Conservation (phyloP, 2,329 filamentous ascomycete species). For the Nigrospora sphaerica region DNA sequence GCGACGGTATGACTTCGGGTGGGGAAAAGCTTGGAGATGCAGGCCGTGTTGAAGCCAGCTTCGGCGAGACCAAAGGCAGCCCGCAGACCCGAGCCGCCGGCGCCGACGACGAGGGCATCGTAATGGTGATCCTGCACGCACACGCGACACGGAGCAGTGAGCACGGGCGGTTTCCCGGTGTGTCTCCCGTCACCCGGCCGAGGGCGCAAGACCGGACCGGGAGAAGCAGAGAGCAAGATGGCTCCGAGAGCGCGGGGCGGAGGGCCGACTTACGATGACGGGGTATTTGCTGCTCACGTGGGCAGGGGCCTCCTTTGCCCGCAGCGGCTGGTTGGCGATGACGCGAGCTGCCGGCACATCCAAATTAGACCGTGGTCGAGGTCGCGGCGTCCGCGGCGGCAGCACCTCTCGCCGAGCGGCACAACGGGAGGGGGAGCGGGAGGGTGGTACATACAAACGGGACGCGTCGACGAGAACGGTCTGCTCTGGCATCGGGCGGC, state of each 20-base stretch:
- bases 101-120: conserved; percentile 90
- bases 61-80: conserved; percentile 81
- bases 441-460: conserved; percentile 55
- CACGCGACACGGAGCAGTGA: too few species aligned
- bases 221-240: neutral
- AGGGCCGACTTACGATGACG: conserved; percentile 65
- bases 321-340: conserved; percentile 76
- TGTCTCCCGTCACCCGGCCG: too few species aligned
- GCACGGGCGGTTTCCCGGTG: too few species aligned
- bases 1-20: conserved; percentile 82
- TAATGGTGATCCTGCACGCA: conserved; percentile 80
- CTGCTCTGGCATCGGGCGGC: conserved; percentile 59
- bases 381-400: too few species aligned
- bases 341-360: conserved; percentile 58
- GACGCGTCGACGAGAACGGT: conserved; percentile 80
- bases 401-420: conserved; percentile 1
- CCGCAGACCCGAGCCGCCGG: conserved; percentile 73
- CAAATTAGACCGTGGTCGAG: conserved; percentile 4
- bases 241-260: neutral
- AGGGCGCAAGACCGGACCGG: too few species aligned
- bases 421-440: neutral
- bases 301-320: conserved; percentile 87
- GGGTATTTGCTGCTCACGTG: conserved; percentile 87
- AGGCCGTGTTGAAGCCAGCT: conserved; percentile 84
- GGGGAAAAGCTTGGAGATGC: conserved; percentile 81